A percentile compares a stretch with the other conserved stretches of the same genome.
phyloP scores from a whole-genome alignment of 164 flowering plant genomes.

The Stephania cephalantha region DNA sequence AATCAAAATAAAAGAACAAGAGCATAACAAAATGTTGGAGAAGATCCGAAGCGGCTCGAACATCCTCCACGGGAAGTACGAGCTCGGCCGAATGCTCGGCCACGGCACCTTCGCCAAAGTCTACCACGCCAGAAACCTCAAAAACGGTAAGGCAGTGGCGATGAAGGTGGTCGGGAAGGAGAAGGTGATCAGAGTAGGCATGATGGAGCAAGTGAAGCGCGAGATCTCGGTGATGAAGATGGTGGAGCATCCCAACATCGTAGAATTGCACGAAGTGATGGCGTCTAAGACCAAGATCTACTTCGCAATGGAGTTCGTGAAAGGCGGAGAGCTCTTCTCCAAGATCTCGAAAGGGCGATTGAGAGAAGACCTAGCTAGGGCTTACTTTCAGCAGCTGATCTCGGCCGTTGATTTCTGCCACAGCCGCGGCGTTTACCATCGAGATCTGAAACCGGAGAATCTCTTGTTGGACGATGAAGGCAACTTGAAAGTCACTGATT shows the following conservation, averaged over 20 bases:
- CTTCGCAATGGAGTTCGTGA: constrained; percentile 52
- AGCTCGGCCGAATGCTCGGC: constrained; percentile 29
- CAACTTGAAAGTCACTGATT: constrained; percentile 45
- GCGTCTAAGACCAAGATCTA: constrained; percentile 54
- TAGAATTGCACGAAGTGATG: constrained; percentile 47
- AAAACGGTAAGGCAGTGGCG: constrained; percentile 40
- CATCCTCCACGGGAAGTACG: constrained; percentile 29
- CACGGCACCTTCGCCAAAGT: constrained; percentile 46
- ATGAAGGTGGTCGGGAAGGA: constrained; percentile 53
- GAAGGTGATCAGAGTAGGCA: constrained; percentile 45
- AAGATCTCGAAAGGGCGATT: constrained; percentile 42
- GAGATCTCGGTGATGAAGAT: constrained; percentile 57
- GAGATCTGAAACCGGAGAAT: constrained; percentile 52
- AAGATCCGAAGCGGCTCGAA: constrained; percentile 5
- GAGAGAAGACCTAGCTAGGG: constrained; percentile 39
- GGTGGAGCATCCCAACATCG: constrained; percentile 53
- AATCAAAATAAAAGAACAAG: not conserved
- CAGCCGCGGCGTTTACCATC: constrained; percentile 51
- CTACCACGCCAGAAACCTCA: constrained; percentile 39
- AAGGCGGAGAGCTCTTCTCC: constrained; percentile 53
- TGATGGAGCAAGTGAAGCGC: constrained; percentile 57
- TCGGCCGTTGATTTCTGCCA: constrained; percentile 56
- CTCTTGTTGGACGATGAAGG: constrained; percentile 43
- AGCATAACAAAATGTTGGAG: not conserved
- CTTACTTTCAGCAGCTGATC: constrained; percentile 50